Evolutionary conservation across 1,284 basidiomycete species (phyloP).

Genomic region (Rhodotorula glutinis): DNA sequence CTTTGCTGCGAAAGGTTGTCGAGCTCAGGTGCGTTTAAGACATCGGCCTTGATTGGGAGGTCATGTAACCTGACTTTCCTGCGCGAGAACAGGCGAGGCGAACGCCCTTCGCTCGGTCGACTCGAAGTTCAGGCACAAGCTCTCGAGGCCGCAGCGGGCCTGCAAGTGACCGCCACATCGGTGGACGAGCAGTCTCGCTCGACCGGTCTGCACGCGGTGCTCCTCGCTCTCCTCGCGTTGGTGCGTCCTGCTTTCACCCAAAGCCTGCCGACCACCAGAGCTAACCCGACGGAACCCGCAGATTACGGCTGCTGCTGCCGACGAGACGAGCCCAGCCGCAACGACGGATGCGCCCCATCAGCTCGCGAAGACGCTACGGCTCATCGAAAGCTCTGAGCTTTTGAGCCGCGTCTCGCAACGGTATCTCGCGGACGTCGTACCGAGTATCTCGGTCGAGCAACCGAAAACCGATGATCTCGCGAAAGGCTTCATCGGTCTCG

Average conservation of each 20-base stretch:
- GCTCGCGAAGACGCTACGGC: background rate
- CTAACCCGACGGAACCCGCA: no score
- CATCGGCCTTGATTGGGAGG: background rate
- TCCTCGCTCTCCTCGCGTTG: constrained; percentile 25
- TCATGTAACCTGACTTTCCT: background rate
- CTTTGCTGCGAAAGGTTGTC: constrained; percentile 20
- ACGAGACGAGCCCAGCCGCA: no score
- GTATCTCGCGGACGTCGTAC: constrained; percentile 16
- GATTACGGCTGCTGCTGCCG: no score
- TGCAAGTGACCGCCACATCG: constrained; percentile 24
- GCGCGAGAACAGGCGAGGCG: constrained; percentile 14
- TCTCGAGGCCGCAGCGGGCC: constrained; percentile 20
- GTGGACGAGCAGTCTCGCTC: constrained; percentile 9
- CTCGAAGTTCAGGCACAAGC: constrained; percentile 25
- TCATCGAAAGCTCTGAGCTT: background rate
- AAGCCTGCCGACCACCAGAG: no score
- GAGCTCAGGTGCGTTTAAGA: constrained; percentile 18
- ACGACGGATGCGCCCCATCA: no score
- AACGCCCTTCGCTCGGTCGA: constrained; percentile 29
- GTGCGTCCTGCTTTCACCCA: constrained; percentile 6
- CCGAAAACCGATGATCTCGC: constrained; percentile 53
- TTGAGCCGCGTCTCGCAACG: constrained; percentile 12
- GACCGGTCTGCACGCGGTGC: background rate
- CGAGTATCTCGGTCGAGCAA: background rate
- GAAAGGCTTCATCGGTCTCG: constrained; percentile 64